Conservation (phyloP, 495 filamentous ascomycete species). For the Penicillium turbatum region DNA sequence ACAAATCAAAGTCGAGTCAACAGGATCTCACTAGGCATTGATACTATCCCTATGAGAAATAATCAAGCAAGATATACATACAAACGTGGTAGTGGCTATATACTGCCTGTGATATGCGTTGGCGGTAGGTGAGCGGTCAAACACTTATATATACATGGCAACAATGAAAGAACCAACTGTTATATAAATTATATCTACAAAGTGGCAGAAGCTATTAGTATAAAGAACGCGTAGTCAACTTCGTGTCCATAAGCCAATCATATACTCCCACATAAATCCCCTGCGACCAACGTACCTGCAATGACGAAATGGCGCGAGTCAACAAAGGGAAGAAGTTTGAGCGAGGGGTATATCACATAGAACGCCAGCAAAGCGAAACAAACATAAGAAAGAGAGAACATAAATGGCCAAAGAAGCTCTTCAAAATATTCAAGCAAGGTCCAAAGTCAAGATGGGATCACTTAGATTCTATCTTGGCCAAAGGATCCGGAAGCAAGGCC, state of each 20-base stretch:
- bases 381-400: background rate
- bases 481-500: slow-evolving; percentile 27
- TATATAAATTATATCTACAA: background rate
- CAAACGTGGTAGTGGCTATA: background rate
- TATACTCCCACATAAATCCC: slow-evolving; percentile 17
- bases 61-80: background rate
- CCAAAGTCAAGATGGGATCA: slow-evolving; percentile 13
- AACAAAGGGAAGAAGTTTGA: slow-evolving; percentile 25
- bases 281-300: slow-evolving; percentile 21
- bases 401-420: slow-evolving; percentile 11
- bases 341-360: slow-evolving; percentile 47
- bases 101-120: background rate
- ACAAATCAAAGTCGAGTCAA: background rate
- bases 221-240: background rate
- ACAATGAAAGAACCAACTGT: background rate
- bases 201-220: background rate
- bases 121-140: background rate
- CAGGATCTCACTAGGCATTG: background rate
- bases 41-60: background rate
- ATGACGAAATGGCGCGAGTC: slow-evolving; percentile 15
- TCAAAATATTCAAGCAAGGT: slow-evolving; percentile 1
- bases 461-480: slow-evolving; percentile 24
- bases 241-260: slow-evolving; percentile 9
- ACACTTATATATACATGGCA: background rate
- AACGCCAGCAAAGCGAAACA: slow-evolving; percentile 33